Evolutionary conservation across 306 rosid genomes (phyloP).

Genomic region (Albizia julibrissin): DNA sequence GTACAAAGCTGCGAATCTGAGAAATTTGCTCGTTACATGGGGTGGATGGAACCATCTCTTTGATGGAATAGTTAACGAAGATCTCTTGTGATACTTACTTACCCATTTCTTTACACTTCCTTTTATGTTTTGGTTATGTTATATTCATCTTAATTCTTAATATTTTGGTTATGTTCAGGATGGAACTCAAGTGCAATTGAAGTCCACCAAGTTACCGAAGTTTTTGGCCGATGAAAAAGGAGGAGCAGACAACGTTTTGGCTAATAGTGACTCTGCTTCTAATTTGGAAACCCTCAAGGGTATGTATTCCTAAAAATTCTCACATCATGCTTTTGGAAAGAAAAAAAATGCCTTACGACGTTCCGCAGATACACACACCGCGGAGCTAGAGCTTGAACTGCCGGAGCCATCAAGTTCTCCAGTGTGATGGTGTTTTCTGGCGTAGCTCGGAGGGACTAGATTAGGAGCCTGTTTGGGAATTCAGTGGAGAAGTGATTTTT

Average conservation of each 20-base stretch:
- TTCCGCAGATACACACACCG: too few relatives aligned
- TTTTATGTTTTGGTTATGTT: neutral
- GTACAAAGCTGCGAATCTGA: constrained; percentile 49
- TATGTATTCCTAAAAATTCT: neutral
- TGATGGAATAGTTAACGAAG: constrained; percentile 33
- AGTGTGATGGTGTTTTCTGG: too few relatives aligned
- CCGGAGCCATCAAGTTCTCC: too few relatives aligned
- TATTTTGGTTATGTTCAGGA: constrained; percentile 38
- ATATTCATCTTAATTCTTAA: neutral
- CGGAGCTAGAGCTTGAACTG: too few relatives aligned
- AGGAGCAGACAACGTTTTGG: constrained; percentile 46
- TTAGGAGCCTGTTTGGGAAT: too few relatives aligned
- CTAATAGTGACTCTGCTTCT: constrained; percentile 48
- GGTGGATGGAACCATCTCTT: constrained; percentile 48
- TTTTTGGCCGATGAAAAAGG: constrained; percentile 52
- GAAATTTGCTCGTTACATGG: constrained; percentile 49
- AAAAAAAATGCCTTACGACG: too few relatives aligned
- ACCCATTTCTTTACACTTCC: neutral
- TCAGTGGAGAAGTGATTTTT: too few relatives aligned
- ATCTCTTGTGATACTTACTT: constrained; percentile 47
- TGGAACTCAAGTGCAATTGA: constrained; percentile 61
- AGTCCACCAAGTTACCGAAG: constrained; percentile 47
- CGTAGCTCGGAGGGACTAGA: too few relatives aligned
- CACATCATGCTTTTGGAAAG: neutral
- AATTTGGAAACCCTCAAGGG: constrained; percentile 63